Evolutionary conservation across 805 yeast species (phyloP), one percentile per base, ranked within the genome.

Genomic region (Kuraishia borneana): DNA sequence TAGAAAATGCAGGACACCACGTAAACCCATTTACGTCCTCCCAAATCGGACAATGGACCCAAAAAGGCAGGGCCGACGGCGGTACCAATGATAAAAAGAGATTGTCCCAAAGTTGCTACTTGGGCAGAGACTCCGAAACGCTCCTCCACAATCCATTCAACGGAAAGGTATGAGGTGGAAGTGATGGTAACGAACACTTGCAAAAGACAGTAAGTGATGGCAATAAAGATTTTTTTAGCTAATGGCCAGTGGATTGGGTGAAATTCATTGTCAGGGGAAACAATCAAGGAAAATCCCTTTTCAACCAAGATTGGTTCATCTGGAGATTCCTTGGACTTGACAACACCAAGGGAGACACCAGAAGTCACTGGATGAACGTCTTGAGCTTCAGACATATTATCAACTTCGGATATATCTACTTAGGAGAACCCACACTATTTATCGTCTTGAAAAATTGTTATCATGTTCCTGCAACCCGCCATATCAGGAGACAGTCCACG

Each of bases 11-110:
- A 45, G 14, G 59, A 53, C 19, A 42, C 39, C 20, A 54, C 60
- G 28, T 56, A 56, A 29, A 56, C 54, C 60, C 60, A 54, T 42
- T 56, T 56, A 42, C 61, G 45, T 30, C 61, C 61, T 22, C 52
- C 56, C 29, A 54, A 47, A 44, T 56, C 61, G 3, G 61, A 54
- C 19, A 56, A 41, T 17, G 61, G 61, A 37, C 61, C 61, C 10
- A 54, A 35, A 35, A 56, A 51, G 19, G 57, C 57, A 14, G 60
- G 60, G 13, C 61, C 61, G 32, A 55, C 38, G 7, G 59, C 59
- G 14, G 58, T 54, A 39, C 61, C 61, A 30, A 56, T 32, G 37
- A 56, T 53, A 39, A 56, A 55, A 47, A 56, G 42, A 12, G 59
- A 53, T 42, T 55, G 60, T 18, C 58, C 58, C 20, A 56, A 40